A percentile compares a stretch with the other conserved stretches of the same genome.
phyloP scores from a whole-genome alignment of 148 eudicot species.

The Vaccinium macrocarpon region DNA sequence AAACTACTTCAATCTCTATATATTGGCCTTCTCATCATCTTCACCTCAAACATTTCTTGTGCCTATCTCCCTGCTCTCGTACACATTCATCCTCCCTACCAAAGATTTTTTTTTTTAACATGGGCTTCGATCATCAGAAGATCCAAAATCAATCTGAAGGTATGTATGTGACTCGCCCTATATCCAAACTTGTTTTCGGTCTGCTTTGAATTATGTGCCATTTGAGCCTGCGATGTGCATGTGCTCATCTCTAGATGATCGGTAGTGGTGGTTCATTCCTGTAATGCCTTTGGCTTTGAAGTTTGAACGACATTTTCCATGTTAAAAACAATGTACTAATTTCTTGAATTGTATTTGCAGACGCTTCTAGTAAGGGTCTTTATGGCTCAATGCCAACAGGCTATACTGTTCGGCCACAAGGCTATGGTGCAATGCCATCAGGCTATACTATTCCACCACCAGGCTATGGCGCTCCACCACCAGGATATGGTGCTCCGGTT shows the following conservation, averaged over 20 bases:
- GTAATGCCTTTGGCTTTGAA: too few relatives aligned
- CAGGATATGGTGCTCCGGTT: neutral
- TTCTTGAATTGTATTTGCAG: neutral
- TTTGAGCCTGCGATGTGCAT: too few relatives aligned
- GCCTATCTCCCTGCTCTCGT: neutral
- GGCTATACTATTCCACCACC: neutral
- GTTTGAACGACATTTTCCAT: too few relatives aligned
- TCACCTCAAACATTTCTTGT: neutral
- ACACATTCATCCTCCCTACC: neutral
- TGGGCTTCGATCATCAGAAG: neutral
- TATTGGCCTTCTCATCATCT: neutral
- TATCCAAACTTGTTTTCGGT: too few relatives aligned
- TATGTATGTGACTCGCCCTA: neutral
- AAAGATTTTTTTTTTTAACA: neutral
- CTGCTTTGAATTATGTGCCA: too few relatives aligned
- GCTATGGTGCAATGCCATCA: neutral
- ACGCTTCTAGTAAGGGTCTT: neutral
- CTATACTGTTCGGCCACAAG: neutral
- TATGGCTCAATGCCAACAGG: constrained; percentile 3
- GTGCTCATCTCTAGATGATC: too few relatives aligned
- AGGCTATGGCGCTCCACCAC: neutral
- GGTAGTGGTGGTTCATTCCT: too few relatives aligned
- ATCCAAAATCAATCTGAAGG: neutral
- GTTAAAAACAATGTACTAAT: neutral
- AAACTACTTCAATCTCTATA: neutral